A percentile compares a stretch with the other conserved stretches of the same genome.
phyloP scores from a whole-genome alignment of 495 filamentous ascomycete species.

The Tuber indicum region DNA sequence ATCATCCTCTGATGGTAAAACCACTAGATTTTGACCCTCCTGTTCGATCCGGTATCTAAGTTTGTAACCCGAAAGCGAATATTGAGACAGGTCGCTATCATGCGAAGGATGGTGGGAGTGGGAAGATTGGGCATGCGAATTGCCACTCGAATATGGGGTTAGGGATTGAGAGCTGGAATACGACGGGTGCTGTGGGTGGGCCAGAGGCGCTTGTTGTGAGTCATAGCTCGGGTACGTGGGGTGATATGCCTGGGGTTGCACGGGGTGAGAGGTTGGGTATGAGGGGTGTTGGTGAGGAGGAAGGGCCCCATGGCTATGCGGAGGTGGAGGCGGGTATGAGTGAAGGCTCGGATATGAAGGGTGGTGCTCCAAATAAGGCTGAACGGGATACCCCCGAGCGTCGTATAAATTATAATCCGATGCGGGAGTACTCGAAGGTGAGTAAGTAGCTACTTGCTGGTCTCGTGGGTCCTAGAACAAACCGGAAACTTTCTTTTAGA shows the following conservation, averaged over 20 bases:
- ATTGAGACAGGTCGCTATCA: conserved; percentile 39
- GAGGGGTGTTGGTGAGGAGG: conserved; percentile 26
- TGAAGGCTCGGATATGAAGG: conserved; percentile 28
- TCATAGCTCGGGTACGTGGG: conserved; percentile 36
- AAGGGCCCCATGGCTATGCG: conserved; percentile 16
- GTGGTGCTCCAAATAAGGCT: conserved; percentile 23
- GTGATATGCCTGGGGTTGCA: conserved; percentile 30
- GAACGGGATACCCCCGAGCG: conserved; percentile 35
- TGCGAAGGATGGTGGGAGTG: conserved; percentile 34
- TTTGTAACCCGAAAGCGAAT: conserved; percentile 36
- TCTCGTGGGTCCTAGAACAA: conserved; percentile 33
- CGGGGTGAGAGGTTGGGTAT: conserved; percentile 26
- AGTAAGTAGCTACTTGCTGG: conserved; percentile 29
- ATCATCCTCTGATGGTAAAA: conserved; percentile 32
- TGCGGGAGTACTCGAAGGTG: conserved; percentile 30
- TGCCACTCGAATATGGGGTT: conserved; percentile 36
- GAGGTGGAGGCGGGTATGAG: conserved; percentile 26
- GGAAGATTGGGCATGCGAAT: conserved; percentile 22
- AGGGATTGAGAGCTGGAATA: conserved; percentile 34
- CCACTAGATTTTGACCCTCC: conserved; percentile 37
- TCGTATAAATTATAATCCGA: conserved; percentile 38
- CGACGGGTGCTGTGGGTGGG: conserved; percentile 27
- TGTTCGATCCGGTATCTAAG: conserved; percentile 34
- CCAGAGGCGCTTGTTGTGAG: conserved; percentile 21
- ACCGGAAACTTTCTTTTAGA: conserved; percentile 27